Conservation (phyloP, 225 moss, liverwort and hornwort genomes). For the Physcomitrium patens region DNA sequence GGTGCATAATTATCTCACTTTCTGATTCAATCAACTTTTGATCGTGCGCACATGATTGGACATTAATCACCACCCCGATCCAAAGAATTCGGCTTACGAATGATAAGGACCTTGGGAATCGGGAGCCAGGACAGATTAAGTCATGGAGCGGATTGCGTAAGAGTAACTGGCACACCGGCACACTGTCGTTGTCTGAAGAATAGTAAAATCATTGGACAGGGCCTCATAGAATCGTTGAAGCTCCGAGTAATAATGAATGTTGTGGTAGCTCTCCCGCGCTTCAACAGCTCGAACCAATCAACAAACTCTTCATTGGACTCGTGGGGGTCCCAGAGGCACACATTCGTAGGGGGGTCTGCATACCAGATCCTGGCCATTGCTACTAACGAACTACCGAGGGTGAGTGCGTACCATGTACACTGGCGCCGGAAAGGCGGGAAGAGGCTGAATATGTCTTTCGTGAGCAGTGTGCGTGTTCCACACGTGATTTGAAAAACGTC, state of each 20-base stretch:
- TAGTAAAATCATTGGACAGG: background rate
- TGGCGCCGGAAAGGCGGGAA: background rate
- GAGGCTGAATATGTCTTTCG: background rate
- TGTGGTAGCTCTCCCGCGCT: background rate
- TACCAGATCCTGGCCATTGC: background rate
- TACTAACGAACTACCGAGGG: background rate
- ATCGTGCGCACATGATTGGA: background rate
- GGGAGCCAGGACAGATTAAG: background rate
- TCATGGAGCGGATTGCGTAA: background rate
- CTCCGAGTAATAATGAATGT: background rate
- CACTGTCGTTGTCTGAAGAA: background rate
- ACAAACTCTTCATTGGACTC: background rate
- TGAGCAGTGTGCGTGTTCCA: background rate
- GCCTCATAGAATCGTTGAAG: conserved; percentile 1
- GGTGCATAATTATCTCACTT: background rate
- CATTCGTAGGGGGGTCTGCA: background rate
- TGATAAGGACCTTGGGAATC: conserved; percentile 5
- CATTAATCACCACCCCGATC: background rate
- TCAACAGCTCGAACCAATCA: background rate
- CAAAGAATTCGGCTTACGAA: background rate
- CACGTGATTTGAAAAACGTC: background rate
- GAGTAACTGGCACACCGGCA: conserved; percentile 8
- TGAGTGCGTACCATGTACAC: too few relatives aligned
- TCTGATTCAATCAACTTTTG: background rate
- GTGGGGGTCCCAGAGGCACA: background rate